Conservation (phyloP, 2,329 filamentous ascomycete species). For the Alternaria atra region DNA sequence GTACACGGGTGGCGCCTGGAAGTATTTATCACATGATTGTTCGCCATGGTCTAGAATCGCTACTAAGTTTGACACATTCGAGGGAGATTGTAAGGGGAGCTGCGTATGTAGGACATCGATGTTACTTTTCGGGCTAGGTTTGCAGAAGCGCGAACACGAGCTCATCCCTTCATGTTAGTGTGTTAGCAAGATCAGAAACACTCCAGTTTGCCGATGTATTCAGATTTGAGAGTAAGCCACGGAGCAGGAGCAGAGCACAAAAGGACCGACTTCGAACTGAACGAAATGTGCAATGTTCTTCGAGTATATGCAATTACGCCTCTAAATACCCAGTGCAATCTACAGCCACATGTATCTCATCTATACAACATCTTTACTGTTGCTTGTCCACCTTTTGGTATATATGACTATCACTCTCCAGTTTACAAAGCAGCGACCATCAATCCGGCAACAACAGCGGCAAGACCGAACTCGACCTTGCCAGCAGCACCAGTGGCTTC, state of each 20-base stretch:
- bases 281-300: background rate
- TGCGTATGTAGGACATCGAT: background rate
- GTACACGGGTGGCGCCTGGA: background rate
- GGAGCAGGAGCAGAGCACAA: background rate
- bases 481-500: constrained; percentile 33
- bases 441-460: constrained; percentile 36
- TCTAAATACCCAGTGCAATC: background rate
- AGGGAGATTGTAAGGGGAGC: background rate
- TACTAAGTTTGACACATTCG: background rate
- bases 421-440: constrained; percentile 38
- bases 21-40: background rate
- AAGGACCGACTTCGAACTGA: background rate
- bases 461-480: constrained; percentile 35
- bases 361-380: background rate
- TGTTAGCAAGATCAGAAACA: background rate
- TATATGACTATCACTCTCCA: background rate
- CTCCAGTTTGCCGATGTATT: background rate
- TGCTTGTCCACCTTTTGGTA: background rate
- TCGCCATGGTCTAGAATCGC: background rate
- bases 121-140: background rate
- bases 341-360: background rate
- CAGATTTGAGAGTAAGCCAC: background rate
- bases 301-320: background rate
- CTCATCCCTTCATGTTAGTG: background rate
- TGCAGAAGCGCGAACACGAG: background rate